phyloP scores from a whole-genome alignment of 768 basidiomycete genomes.

The Rhizopogon vinicolor region DNA sequence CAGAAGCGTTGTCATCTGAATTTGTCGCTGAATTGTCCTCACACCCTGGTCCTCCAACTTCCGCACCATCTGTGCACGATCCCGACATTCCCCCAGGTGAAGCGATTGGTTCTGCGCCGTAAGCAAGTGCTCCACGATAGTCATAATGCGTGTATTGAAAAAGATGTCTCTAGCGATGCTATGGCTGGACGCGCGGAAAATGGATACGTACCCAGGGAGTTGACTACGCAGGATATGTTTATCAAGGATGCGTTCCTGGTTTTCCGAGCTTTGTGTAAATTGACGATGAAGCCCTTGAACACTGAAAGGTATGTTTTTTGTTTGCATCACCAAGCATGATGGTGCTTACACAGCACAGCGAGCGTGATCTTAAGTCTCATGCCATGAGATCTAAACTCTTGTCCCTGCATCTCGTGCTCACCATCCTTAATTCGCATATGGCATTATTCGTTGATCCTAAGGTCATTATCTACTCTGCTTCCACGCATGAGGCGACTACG shows the following conservation, averaged over 20 bases:
- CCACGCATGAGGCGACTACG: constrained; percentile 79
- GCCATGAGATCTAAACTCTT: constrained; percentile 96
- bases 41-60: background rate
- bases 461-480: constrained; percentile 89
- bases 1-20: background rate
- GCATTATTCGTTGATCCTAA: constrained; percentile 81
- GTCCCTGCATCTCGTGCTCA: constrained; percentile 90
- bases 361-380: constrained; percentile 93
- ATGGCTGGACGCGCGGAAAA: constrained; percentile 1
- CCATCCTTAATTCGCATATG: constrained; percentile 90
- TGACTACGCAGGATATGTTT: constrained; percentile 83
- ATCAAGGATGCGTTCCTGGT: constrained; percentile 98
- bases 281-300: constrained; percentile 96
- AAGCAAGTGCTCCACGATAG: background rate
- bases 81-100: background rate
- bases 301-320: constrained; percentile 70
- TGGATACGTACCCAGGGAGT: constrained; percentile 31
- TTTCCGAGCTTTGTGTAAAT: constrained; percentile 93
- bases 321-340: background rate
- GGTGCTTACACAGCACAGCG: constrained; percentile 44
- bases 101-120: background rate
- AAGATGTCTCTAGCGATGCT: background rate
- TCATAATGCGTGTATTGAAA: background rate
- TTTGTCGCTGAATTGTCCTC: background rate
- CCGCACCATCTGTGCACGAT: background rate